Evolutionary conservation across 257 asterid species (phyloP).

Genomic region (Gardenia jasminoides): DNA sequence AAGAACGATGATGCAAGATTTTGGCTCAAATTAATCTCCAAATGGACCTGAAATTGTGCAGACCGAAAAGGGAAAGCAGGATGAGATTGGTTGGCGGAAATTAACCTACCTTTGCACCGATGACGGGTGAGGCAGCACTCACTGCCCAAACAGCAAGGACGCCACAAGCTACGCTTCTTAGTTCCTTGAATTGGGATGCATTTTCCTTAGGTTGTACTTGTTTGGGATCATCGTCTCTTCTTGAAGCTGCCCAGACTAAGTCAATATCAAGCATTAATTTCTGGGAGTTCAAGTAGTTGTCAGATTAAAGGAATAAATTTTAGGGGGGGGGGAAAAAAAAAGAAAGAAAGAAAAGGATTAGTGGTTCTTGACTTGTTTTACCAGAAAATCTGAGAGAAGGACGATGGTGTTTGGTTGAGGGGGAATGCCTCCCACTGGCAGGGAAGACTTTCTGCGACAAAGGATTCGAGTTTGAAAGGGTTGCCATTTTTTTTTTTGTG

Average conservation of each 20-base stretch:
- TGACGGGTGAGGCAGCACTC: constrained; percentile 68
- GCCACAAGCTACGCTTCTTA: constrained; percentile 77
- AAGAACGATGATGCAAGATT: neutral
- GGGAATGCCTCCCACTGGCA: neutral
- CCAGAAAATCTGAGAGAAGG: constrained; percentile 52
- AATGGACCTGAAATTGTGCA: neutral
- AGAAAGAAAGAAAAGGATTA: neutral
- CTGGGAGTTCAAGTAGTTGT: neutral
- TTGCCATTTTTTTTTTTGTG: constrained; percentile 46
- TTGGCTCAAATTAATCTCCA: neutral
- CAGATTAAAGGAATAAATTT: too few species aligned
- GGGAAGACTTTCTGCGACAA: constrained; percentile 42
- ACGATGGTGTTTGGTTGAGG: constrained; percentile 22
- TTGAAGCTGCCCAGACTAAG: constrained; percentile 36
- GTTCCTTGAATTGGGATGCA: constrained; percentile 44
- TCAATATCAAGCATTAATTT: neutral
- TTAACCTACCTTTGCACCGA: constrained; percentile 68
- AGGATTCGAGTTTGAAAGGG: constrained; percentile 51
- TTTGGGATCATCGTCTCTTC: constrained; percentile 17
- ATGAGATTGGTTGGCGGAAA: neutral
- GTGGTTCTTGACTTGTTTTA: constrained; percentile 21
- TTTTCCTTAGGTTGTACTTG: constrained; percentile 22
- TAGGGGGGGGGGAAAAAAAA: too few species aligned
- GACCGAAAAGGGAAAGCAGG: too few species aligned
- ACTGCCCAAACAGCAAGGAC: constrained; percentile 85